Conservation (phyloP, 2,329 filamentous ascomycete genomes). For the Trichoderma guizhouense region DNA sequence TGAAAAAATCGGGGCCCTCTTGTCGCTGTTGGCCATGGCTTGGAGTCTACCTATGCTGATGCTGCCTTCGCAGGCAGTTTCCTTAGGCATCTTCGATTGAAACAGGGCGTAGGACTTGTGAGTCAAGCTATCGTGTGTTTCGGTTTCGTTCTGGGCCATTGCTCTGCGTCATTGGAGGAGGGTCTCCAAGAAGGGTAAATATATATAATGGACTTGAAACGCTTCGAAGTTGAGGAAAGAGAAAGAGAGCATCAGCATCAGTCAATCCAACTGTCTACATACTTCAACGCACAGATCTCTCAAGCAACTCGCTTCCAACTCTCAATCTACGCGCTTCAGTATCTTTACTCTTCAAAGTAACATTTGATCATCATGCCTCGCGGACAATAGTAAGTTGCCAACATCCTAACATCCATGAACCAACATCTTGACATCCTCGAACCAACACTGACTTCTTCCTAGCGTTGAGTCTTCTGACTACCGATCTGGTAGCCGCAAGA, state of each 20-base stretch:
- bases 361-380: background rate
- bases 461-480: constrained; percentile 2
- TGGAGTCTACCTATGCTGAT: background rate
- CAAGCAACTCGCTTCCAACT: background rate
- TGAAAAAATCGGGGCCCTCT: background rate
- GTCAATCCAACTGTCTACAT: background rate
- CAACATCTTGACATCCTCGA: background rate
- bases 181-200: background rate
- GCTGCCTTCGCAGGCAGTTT: constrained; percentile 7
- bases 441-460: background rate
- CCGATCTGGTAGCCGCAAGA: background rate
- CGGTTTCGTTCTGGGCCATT: background rate
- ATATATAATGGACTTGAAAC: background rate
- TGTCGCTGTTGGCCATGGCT: background rate
- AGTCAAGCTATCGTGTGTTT: constrained; percentile 7
- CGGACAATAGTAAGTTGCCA: background rate
- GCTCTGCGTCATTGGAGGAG: background rate
- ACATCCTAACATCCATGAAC: background rate
- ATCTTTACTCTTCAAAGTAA: background rate
- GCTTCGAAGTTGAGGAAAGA: background rate
- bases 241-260: background rate
- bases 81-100: background rate
- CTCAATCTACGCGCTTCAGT: background rate
- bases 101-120: constrained; percentile 6
- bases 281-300: background rate